Evolutionary conservation across 1,284 basidiomycete species (phyloP), one percentile per base, ranked within the genome.

Genomic region (Ganoderma lingzhi): DNA sequence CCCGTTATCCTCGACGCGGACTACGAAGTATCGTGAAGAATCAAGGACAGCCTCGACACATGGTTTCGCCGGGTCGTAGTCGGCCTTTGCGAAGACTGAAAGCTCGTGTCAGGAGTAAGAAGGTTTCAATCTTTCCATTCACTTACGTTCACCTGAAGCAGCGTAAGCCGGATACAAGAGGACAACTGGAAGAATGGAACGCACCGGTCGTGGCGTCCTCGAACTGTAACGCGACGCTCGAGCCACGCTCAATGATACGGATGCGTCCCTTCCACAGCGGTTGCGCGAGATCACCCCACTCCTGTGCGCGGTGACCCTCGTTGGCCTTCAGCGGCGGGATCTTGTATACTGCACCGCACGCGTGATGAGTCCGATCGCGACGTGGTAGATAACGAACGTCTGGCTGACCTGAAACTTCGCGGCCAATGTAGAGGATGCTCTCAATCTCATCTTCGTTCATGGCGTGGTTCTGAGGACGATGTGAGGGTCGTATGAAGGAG

Each of bases 41-140:
- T 99, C 97, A 35, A 99, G 87, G 6, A 99, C 97, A 8, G 96
- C 94, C 77, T 99, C 98, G 23, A 99, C 96, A 37, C 90, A 91
- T 6, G 95, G 93, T 59, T 91, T 91, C 42, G 88, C 84, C 12
- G 92, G 86, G 76, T 95, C 92, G 79, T 99, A 99, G n/a, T 91
- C 90, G 12, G 95, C 91, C 74, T 91, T 91, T 37, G 97, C 98
- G 81, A 99, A 99, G 61, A 96, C 93, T 95, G 19, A 14, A 42
- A 30, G 37, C 23, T 17, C 23, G n/a, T 6, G 71, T 39, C 51
- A 63, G n/a, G 45, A 14, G 0, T 10, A 32, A 5, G 5, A 9
- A 45, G n/a, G 53, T 32, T 12, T 3, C 14, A 45, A 32, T 15
- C 15, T 15, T 61, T 23, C 10, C 70, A 2, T 56, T n/a, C 15